Evolutionary conservation across 1,284 basidiomycete species (phyloP).

Genomic region (Dichomitus squalens): DNA sequence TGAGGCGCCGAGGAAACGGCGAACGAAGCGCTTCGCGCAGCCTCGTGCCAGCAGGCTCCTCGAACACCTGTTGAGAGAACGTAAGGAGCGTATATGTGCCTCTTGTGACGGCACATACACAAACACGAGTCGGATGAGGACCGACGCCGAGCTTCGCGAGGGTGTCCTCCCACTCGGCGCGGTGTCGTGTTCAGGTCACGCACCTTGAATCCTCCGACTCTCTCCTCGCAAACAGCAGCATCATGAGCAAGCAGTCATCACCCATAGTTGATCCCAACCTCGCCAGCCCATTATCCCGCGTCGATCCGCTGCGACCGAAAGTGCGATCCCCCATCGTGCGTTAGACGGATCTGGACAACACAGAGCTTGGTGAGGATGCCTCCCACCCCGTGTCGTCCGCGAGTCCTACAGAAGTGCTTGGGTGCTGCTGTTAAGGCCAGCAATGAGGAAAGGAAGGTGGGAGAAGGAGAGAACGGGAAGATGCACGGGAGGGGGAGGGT

Average conservation of each 20-base stretch:
- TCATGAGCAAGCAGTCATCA: too few relatives aligned
- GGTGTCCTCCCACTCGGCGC: slow-evolving; percentile 23
- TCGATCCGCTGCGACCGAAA: neutral
- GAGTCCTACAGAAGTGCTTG: neutral
- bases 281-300: neutral
- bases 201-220: neutral
- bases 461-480: neutral
- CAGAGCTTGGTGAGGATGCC: slow-evolving; percentile 35
- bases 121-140: neutral
- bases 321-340: neutral
- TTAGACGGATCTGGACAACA: neutral
- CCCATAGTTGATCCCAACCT: too few relatives aligned
- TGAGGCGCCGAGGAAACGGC: neutral
- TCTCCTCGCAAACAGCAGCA: too few relatives aligned
- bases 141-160: slow-evolving; percentile 18
- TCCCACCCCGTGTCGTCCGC: slow-evolving; percentile 25
- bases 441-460: neutral
- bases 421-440: neutral
- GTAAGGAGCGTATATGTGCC: neutral
- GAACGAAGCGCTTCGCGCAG: neutral
- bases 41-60: too few relatives aligned
- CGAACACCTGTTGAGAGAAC: neutral
- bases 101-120: neutral
- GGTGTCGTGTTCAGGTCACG: slow-evolving; percentile 1
- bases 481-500: neutral